A percentile compares a stretch with the other conserved stretches of the same genome.
Conservation (phyloP, 2,329 filamentous ascomycete species). For the Dactylellina drechsleri region DNA sequence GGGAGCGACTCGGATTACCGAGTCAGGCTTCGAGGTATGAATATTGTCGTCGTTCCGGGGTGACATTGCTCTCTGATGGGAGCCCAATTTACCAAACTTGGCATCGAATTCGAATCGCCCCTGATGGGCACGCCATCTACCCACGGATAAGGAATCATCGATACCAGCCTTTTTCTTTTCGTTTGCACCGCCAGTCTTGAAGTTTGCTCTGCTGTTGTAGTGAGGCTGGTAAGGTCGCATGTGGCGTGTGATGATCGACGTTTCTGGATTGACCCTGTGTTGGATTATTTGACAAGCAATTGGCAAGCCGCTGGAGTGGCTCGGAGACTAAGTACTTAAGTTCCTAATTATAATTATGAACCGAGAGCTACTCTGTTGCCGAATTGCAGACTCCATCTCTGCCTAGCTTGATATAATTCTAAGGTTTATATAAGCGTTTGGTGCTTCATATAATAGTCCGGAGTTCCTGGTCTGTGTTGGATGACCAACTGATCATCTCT, state of each 20-base stretch:
- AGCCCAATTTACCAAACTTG: slow-evolving; percentile 1
- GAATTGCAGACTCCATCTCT: not conserved
- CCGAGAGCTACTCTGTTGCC: not conserved
- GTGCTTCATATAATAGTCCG: not conserved
- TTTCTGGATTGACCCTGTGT: no score
- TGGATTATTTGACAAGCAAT: no score
- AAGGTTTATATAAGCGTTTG: not conserved
- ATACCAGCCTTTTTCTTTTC: not conserved
- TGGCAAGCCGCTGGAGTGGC: no score
- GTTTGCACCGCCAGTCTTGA: not conserved
- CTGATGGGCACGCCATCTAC: slow-evolving; percentile 2
- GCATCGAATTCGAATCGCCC: not conserved
- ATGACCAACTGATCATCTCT: no score
- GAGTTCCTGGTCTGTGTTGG: no score
- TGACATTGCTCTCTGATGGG: not conserved
- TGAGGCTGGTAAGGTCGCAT: not conserved
- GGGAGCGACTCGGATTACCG: slow-evolving; percentile 13
- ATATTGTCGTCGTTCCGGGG: slow-evolving; percentile 13
- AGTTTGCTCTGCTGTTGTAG: not conserved
- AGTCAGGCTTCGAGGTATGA: slow-evolving; percentile 9
- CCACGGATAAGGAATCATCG: not conserved
- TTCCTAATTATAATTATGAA: no score
- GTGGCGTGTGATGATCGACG: no score
- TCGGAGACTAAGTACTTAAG: no score
- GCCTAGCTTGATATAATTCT: not conserved